Percentiles rank a stretch among this genome's conserved stretches.
Evolutionary conservation across 2,329 filamentous ascomycete species (phyloP).

Genomic region (Calonectria montana): DNA sequence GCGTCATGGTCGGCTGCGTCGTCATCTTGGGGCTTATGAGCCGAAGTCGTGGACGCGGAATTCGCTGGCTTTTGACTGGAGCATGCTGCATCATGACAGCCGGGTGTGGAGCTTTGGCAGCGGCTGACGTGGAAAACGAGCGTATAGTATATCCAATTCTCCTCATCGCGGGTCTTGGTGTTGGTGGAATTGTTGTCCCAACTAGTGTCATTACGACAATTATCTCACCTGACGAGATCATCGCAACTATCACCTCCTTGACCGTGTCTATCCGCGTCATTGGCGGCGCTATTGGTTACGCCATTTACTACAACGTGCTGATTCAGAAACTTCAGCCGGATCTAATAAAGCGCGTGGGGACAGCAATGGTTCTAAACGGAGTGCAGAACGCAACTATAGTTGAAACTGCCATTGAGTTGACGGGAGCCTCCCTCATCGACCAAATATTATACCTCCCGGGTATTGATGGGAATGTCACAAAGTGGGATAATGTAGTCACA

Average conservation of each 20-base stretch:
- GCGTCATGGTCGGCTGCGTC: constrained; percentile 1
- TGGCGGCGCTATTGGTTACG: background rate
- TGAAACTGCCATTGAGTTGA: background rate
- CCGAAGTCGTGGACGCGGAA: background rate
- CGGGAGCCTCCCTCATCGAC: background rate
- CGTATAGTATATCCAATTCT: background rate
- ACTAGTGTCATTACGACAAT: constrained; percentile 12
- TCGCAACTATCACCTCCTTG: constrained; percentile 4
- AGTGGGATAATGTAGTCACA: background rate
- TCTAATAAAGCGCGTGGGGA: background rate
- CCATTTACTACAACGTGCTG: background rate
- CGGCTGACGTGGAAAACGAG: background rate
- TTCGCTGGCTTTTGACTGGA: background rate
- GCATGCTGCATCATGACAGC: background rate
- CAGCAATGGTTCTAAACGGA: background rate
- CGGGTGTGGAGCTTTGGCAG: background rate
- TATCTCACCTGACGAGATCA: constrained; percentile 8
- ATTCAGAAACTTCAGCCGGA: background rate
- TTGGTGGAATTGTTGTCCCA: constrained; percentile 9
- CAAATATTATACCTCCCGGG: background rate
- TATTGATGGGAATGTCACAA: background rate
- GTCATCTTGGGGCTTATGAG: background rate
- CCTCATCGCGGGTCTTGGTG: background rate
- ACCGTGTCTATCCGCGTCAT: background rate
- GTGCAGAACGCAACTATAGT: background rate